A percentile compares a stretch with the other conserved stretches of the same genome.
Evolutionary conservation across 1,284 basidiomycete species (phyloP).

Genomic region (Sutorius eximius): DNA sequence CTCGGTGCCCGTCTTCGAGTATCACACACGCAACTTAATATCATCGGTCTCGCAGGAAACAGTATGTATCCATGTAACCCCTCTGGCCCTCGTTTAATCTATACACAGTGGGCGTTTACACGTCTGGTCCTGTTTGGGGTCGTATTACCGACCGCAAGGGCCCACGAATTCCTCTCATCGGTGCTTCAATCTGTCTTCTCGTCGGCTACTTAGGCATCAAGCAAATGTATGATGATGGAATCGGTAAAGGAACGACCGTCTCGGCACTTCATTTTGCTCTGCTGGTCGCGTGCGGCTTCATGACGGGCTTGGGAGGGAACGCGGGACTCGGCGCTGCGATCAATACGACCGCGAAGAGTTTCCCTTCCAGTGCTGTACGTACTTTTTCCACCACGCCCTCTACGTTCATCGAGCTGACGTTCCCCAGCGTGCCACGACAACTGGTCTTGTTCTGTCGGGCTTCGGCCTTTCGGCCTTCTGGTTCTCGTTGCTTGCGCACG

Average conservation of each 20-base stretch:
- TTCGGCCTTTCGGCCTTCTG: constrained; percentile 83
- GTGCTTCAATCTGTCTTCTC: constrained; percentile 53
- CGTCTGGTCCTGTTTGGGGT: constrained; percentile 67
- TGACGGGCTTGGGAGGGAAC: constrained; percentile 65
- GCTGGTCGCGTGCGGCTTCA: constrained; percentile 50
- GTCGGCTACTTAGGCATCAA: constrained; percentile 69
- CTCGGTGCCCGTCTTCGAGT: constrained; percentile 68
- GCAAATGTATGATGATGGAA: constrained; percentile 55
- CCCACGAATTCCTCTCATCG: constrained; percentile 50
- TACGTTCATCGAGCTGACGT: neutral
- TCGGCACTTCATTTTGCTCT: constrained; percentile 36
- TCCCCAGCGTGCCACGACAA: constrained; percentile 65
- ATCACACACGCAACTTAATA: constrained; percentile 73
- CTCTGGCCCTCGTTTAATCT: constrained; percentile 4
- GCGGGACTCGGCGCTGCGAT: constrained; percentile 55
- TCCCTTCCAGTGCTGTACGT: constrained; percentile 51
- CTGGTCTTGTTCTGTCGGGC: constrained; percentile 76
- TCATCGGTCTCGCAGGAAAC: constrained; percentile 71
- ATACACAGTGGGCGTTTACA: constrained; percentile 57
- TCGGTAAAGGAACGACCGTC: constrained; percentile 26
- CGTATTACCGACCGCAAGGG: constrained; percentile 65
- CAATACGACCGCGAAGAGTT: constrained; percentile 68
- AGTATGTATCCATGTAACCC: constrained; percentile 36
- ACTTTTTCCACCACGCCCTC: neutral
- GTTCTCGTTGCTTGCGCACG: constrained; percentile 69